These are phyloP conservation scores for Athelia sp. DNA, from an alignment of 1,284 basidiomycete genomes.

Conservation along the genomic window DNA sequence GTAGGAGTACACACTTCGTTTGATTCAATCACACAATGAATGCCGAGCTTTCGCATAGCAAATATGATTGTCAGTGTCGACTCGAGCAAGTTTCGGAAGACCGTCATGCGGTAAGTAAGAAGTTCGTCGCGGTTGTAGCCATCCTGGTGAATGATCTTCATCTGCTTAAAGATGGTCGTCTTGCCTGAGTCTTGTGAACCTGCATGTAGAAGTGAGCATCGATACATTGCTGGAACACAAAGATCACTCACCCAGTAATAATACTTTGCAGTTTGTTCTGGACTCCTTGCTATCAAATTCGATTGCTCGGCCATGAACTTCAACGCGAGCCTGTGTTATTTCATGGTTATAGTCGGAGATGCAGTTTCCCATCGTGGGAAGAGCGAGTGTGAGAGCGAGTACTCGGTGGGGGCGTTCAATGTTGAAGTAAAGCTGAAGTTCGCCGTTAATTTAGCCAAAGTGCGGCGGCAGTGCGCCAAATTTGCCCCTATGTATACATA, in stretches of 20 bases:
- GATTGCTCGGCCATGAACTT: slow-evolving; percentile 68
- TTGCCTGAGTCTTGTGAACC: slow-evolving; percentile 82
- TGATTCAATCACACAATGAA: slow-evolving; percentile 76
- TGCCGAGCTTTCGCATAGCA: slow-evolving; percentile 86
- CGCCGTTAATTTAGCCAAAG: no score
- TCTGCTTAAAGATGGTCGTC: slow-evolving; percentile 96
- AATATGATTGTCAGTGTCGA: slow-evolving; percentile 86
- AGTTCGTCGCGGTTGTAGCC: slow-evolving; percentile 86
- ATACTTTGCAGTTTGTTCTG: slow-evolving; percentile 91
- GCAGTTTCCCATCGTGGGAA: no score
- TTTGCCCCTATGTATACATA: no score
- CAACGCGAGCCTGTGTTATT: slow-evolving; percentile 65
- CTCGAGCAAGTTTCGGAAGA: slow-evolving; percentile 86
- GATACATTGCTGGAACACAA: slow-evolving; percentile 8
- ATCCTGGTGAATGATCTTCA: slow-evolving; percentile 98
- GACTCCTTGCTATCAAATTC: slow-evolving; percentile 72
- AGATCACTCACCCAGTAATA: slow-evolving; percentile 81
- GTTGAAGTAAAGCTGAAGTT: no score
- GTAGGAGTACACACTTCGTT: slow-evolving; percentile 57
- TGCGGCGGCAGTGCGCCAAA: no score
- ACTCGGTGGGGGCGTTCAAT: no score
- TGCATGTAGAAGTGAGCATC: slow-evolving; percentile 14
- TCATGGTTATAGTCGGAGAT: no score
- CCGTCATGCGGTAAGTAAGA: slow-evolving; percentile 71
- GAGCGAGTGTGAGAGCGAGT: no score